A percentile compares a stretch with the other conserved stretches of the same genome.
These are phyloP conservation scores for Mycosarcoma maydis DNA, from an alignment of 1,284 basidiomycete species.

Conservation along the genomic window DNA sequence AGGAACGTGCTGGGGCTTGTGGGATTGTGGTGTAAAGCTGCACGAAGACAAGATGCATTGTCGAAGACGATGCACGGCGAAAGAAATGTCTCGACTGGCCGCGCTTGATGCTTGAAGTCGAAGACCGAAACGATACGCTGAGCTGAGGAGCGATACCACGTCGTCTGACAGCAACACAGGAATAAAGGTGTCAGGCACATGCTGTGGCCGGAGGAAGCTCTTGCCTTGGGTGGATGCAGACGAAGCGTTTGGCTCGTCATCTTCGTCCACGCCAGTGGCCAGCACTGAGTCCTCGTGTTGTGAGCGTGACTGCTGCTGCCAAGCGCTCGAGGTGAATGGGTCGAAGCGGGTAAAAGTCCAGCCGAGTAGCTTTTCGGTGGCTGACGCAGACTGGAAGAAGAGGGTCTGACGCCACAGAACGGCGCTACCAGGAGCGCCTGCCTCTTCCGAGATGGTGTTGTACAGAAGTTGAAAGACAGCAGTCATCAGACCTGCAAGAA, in stretches of 20 bases:
- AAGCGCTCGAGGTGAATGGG: slow-evolving; percentile 38
- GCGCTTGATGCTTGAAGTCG: slow-evolving; percentile 15
- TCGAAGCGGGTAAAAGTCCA: slow-evolving; percentile 53
- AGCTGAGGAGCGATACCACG: slow-evolving; percentile 44
- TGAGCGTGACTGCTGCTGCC: slow-evolving; percentile 37
- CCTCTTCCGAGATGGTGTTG: slow-evolving; percentile 35
- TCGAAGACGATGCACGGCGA: slow-evolving; percentile 44
- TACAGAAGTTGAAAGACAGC: slow-evolving; percentile 46
- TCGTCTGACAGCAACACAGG: slow-evolving; percentile 44
- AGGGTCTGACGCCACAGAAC: slow-evolving; percentile 22
- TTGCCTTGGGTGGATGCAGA: slow-evolving; percentile 7
- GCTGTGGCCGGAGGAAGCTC: slow-evolving; percentile 18
- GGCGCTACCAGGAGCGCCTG: slow-evolving; percentile 3
- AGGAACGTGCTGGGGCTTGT: slow-evolving; percentile 41
- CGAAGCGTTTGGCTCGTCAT: slow-evolving; percentile 19
- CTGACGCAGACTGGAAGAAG: slow-evolving; percentile 44
- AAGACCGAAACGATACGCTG: slow-evolving; percentile 39
- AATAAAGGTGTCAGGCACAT: slow-evolving; percentile 31
- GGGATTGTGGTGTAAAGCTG: slow-evolving; percentile 38
- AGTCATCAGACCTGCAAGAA: slow-evolving; percentile 47
- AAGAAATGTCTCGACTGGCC: slow-evolving; percentile 36
- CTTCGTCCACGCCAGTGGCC: slow-evolving; percentile 26
- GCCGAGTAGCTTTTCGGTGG: slow-evolving; percentile 49
- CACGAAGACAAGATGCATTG: slow-evolving; percentile 38
- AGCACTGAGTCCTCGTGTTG: slow-evolving; percentile 23